A percentile compares a stretch with the other conserved stretches of the same genome.
These are phyloP conservation scores for Gastrodia elata DNA, from an alignment of 106 monocot species.

Conservation along the genomic window DNA sequence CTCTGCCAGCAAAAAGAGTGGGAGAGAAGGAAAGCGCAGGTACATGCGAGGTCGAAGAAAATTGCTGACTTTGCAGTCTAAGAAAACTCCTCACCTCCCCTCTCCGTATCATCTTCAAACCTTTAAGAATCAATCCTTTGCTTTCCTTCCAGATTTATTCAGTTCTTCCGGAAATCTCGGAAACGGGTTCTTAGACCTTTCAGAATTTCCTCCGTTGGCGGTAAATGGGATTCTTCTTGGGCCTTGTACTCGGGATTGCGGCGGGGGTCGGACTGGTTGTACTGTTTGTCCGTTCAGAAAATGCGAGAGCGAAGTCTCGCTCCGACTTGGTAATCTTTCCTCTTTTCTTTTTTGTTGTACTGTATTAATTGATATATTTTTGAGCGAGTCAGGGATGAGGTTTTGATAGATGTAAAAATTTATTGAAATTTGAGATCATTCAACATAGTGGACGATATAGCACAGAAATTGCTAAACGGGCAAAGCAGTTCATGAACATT, in stretches of 20 bases:
- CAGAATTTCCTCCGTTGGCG: not conserved
- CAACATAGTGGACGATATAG: too few species aligned
- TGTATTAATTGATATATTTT: not conserved
- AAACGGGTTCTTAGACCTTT: not conserved
- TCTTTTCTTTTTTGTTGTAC: not conserved
- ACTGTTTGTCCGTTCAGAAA: slow-evolving; percentile 53
- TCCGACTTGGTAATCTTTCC: slow-evolving; percentile 46
- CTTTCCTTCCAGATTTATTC: not conserved
- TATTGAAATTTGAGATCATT: not conserved
- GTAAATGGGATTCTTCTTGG: slow-evolving; percentile 63
- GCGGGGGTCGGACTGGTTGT: slow-evolving; percentile 53
- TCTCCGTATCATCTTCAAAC: not conserved
- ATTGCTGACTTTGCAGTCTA: too few species aligned
- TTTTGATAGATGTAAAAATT: not conserved
- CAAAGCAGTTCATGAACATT: not conserved
- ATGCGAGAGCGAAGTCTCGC: slow-evolving; percentile 45
- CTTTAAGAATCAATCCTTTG: not conserved
- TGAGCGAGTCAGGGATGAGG: not conserved
- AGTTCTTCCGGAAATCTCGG: not conserved
- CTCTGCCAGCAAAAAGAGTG: too few species aligned
- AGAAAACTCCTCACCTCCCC: too few species aligned
- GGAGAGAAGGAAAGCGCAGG: too few species aligned
- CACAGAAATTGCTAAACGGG: not conserved
- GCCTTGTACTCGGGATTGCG: slow-evolving; percentile 43
- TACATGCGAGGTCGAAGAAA: too few species aligned